phyloP scores from a whole-genome alignment of 2,329 filamentous ascomycete genomes.

The Fusarium chaquense region DNA sequence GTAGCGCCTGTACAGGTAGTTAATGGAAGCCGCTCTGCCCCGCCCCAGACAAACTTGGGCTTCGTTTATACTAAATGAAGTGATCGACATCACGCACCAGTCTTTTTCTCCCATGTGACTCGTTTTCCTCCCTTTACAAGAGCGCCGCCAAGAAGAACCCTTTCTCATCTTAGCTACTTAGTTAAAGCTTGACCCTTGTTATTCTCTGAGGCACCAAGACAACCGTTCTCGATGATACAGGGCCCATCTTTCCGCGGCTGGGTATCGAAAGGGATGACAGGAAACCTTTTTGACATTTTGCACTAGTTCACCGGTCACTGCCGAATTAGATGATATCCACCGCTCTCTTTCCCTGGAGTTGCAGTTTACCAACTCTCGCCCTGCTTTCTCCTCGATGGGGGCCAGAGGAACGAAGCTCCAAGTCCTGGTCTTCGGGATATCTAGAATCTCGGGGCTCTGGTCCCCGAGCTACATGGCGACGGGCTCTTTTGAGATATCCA shows the following conservation, averaged over 20 bases:
- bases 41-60: background rate
- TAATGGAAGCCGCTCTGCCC: slow-evolving; percentile 4
- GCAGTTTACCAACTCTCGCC: background rate
- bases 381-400: background rate
- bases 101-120: slow-evolving; percentile 40
- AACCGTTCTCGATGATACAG: background rate
- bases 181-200: slow-evolving; percentile 19
- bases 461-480: background rate
- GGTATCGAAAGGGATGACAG: slow-evolving; percentile 1
- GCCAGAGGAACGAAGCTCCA: background rate
- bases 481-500: background rate
- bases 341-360: background rate
- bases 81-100: slow-evolving; percentile 37
- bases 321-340: background rate
- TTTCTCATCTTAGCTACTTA: background rate
- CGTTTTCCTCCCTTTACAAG: slow-evolving; percentile 21
- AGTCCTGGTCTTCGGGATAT: background rate
- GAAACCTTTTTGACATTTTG: background rate
- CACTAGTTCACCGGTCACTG: background rate
- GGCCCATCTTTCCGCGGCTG: background rate
- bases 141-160: slow-evolving; percentile 12
- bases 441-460: background rate
- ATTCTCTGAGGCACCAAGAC: slow-evolving; percentile 27
- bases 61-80: slow-evolving; percentile 36
- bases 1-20: background rate